Evolutionary conservation across 805 yeast genomes (phyloP).

Genomic region (Wickerhamomyces subpelliculosus): DNA sequence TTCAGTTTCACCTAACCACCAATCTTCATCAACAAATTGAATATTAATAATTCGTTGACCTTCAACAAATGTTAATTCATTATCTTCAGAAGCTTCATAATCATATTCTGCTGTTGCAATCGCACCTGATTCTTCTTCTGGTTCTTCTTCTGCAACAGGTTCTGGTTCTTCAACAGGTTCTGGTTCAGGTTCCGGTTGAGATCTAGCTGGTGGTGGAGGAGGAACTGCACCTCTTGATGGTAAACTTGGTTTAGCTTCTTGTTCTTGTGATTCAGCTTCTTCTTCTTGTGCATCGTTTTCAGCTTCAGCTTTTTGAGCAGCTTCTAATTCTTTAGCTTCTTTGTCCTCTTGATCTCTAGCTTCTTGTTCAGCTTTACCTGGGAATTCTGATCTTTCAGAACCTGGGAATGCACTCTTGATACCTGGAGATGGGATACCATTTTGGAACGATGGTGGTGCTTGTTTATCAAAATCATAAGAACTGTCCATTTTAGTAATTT

Average conservation of each 20-base stretch:
- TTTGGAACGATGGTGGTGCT: slow-evolving; percentile 6
- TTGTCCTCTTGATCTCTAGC: slow-evolving; percentile 10
- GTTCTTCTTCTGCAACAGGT: slow-evolving; percentile 14
- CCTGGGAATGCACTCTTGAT: slow-evolving; percentile 12
- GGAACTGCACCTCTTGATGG: slow-evolving; percentile 20
- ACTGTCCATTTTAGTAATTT: neutral
- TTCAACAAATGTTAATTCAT: slow-evolving; percentile 79
- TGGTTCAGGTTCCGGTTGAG: slow-evolving; percentile 12
- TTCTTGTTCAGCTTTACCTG: slow-evolving; percentile 9
- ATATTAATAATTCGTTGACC: slow-evolving; percentile 78
- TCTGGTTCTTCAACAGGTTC: slow-evolving; percentile 14
- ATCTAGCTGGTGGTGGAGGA: slow-evolving; percentile 7
- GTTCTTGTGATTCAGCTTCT: slow-evolving; percentile 22
- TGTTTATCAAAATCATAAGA: slow-evolving; percentile 1
- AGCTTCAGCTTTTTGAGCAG: slow-evolving; percentile 20
- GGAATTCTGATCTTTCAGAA: neutral
- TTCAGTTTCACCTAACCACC: slow-evolving; percentile 88
- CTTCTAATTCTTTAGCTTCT: slow-evolving; percentile 3
- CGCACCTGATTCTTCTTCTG: slow-evolving; percentile 21
- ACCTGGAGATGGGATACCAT: slow-evolving; percentile 11
- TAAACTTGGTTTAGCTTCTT: slow-evolving; percentile 17
- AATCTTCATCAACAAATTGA: slow-evolving; percentile 87
- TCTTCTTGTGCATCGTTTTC: slow-evolving; percentile 17
- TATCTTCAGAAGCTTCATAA: slow-evolving; percentile 89
- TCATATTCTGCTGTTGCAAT: slow-evolving; percentile 80